These are phyloP conservation scores for Suillus fuscotomentosus DNA, from an alignment of 768 basidiomycete genomes.

Conservation along the genomic window DNA sequence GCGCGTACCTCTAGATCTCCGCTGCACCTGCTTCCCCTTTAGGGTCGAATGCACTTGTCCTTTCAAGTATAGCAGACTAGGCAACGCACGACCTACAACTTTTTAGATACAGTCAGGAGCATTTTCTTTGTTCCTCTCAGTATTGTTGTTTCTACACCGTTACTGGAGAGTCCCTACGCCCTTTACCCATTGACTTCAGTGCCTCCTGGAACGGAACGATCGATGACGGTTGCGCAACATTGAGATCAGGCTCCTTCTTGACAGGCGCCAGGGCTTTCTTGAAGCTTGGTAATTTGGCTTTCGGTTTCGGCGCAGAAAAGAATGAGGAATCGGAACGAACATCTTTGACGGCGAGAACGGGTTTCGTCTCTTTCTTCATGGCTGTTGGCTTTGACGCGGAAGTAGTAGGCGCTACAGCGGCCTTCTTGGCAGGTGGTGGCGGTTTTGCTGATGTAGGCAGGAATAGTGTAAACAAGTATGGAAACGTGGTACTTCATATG, in stretches of 20 bases:
- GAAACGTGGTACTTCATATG: constrained; percentile 6
- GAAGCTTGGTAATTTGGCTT: constrained; percentile 82
- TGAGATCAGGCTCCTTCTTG: constrained; percentile 53
- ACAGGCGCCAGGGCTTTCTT: constrained; percentile 60
- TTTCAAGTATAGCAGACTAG: too few relatives aligned
- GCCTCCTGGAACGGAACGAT: constrained; percentile 83
- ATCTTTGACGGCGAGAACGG: constrained; percentile 53
- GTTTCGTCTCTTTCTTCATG: constrained; percentile 59
- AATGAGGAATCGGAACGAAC: constrained; percentile 86
- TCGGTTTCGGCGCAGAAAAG: constrained; percentile 84
- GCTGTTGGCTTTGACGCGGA: constrained; percentile 27
- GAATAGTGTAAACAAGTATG: constrained; percentile 14
- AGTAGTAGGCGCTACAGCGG: constrained; percentile 38
- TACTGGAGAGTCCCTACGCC: constrained; percentile 60
- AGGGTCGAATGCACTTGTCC: too few relatives aligned
- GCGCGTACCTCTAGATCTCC: too few relatives aligned
- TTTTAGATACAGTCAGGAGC: too few relatives aligned
- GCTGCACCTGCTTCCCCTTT: too few relatives aligned
- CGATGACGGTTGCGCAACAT: constrained; percentile 73
- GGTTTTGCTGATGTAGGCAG: constrained; percentile 39
- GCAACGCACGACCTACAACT: too few relatives aligned
- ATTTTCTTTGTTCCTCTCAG: too few relatives aligned
- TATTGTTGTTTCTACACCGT: too few relatives aligned
- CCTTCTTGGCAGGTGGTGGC: constrained; percentile 63
- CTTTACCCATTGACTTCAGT: constrained; percentile 71